Conservation (phyloP, 805 yeast genomes). For the Metschnikowia hibisci region DNA sequence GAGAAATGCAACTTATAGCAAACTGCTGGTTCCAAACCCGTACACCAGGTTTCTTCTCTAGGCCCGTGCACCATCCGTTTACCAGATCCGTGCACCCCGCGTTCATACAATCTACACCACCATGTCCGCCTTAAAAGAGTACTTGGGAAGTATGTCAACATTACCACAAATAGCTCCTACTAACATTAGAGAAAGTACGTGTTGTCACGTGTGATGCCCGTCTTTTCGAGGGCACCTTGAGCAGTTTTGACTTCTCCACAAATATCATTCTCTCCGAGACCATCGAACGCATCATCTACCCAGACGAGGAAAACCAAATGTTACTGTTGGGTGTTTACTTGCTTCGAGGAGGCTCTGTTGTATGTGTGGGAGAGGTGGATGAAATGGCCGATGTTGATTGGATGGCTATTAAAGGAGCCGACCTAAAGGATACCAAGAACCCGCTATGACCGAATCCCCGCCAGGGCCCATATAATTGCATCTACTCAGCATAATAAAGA, state of each 20-base stretch:
- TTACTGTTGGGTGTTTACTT: constrained; percentile 46
- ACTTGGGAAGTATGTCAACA: constrained; percentile 32
- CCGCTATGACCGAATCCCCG: constrained; percentile 22
- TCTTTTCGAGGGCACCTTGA: constrained; percentile 41
- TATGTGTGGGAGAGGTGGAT: constrained; percentile 53
- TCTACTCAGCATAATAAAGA: background rate
- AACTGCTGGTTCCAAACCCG: background rate
- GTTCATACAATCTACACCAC: background rate
- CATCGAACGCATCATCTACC: constrained; percentile 47
- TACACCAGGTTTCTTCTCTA: no score
- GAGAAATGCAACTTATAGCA: background rate
- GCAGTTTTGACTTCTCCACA: constrained; percentile 63
- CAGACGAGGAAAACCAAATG: constrained; percentile 39
- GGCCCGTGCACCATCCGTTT: background rate
- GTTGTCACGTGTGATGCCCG: constrained; percentile 57
- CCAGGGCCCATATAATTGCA: background rate
- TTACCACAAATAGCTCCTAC: constrained; percentile 10
- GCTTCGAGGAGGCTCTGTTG: constrained; percentile 57
- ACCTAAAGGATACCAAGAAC: constrained; percentile 38
- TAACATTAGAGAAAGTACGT: constrained; percentile 42
- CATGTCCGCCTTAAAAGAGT: constrained; percentile 33
- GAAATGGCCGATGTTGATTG: constrained; percentile 44
- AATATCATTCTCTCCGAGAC: constrained; percentile 54
- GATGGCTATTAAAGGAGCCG: constrained; percentile 28
- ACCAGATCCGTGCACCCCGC: background rate